Evolutionary conservation across 805 yeast species (phyloP), one percentile per base, ranked within the genome.

Genomic region (Sungouiozyma ichnusensis): DNA sequence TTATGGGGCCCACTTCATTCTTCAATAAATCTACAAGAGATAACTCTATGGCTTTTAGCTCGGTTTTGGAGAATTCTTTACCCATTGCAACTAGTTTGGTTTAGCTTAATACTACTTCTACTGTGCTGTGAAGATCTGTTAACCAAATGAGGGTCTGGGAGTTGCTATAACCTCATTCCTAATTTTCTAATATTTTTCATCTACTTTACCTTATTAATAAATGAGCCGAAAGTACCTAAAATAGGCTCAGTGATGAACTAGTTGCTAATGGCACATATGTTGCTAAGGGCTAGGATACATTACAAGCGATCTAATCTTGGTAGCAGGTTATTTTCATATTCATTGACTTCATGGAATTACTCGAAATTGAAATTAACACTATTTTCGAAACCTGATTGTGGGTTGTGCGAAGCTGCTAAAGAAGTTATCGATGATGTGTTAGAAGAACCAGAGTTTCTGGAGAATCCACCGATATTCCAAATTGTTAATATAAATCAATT

Each of bases 321-420:
- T 16, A 35, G n/a, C 3, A 19, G 48, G 19, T 19, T 29, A 3
- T 35, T 44, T 7, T 43, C 33, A 15, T 17, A 16, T 14, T 9
- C 38, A 2, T 14, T 32, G 16, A 13, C 16, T 3, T 16, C 15
- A 8, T 20, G 16, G 3, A 31, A 37, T 18, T 40, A 40, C 34
- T 20, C 37, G 2, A 38, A 44, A n/a, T 50, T 65, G 3, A 52
- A 51, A 16, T 57, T 81, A 27, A 78, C 81, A 0, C 71, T 83
- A 41, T 83, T 77, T 62, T 77, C 85, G 4, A 83, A 83, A 53
- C 74, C 75, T 4, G 76, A 79, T 29, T 83, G 92, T 52, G 75
- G 75, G 50, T 60, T 83, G 20, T 83, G 92, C 51, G 73, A 74
- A 39, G 79, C 75, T 43, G 90, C 87, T 3, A 73, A 74, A 45